Evolutionary conservation across 1,139 yeast genomes (phyloP).

Genomic region (Taphrina betulina): DNA sequence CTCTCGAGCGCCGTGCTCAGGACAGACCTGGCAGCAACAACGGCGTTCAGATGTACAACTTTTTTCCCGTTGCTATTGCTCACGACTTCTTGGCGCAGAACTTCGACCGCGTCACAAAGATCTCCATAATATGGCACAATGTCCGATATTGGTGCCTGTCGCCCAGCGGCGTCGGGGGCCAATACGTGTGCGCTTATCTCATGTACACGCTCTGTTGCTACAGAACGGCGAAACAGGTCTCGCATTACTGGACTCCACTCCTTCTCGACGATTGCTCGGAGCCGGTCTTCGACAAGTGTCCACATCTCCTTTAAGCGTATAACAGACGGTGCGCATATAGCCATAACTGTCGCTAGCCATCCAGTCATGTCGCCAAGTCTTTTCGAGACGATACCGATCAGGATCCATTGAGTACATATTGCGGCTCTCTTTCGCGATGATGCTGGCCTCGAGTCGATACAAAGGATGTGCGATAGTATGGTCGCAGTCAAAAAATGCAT

Average conservation of each 20-base stretch:
- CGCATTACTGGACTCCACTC: constrained; percentile 95
- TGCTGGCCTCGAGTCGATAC: constrained; percentile 45
- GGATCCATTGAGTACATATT: constrained; percentile 78
- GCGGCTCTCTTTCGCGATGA: constrained; percentile 56
- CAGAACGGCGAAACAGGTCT: constrained; percentile 64
- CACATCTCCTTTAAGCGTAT: constrained; percentile 72
- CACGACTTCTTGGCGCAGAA: not conserved
- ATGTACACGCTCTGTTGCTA: constrained; percentile 42
- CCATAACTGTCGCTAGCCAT: constrained; percentile 88
- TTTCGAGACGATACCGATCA: constrained; percentile 74
- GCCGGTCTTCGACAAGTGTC: constrained; percentile 65
- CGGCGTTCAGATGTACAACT: not conserved
- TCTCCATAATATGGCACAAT: constrained; percentile 94
- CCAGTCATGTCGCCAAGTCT: constrained; percentile 89
- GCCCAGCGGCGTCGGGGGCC: constrained; percentile 88
- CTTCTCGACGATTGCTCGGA: constrained; percentile 62
- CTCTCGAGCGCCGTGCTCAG: constrained; percentile 22
- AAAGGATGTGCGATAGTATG: constrained; percentile 67
- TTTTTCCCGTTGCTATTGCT: not conserved
- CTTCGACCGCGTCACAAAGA: constrained; percentile 46
- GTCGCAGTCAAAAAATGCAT: constrained; percentile 76
- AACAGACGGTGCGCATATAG: constrained; percentile 78
- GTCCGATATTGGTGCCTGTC: constrained; percentile 64
- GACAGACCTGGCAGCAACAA: constrained; percentile 1
- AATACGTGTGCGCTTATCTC: constrained; percentile 58